Evolutionary conservation across 257 asterid genomes (phyloP), one percentile per base, ranked within the genome.

Genomic region (Nicotiana sylvestris): DNA sequence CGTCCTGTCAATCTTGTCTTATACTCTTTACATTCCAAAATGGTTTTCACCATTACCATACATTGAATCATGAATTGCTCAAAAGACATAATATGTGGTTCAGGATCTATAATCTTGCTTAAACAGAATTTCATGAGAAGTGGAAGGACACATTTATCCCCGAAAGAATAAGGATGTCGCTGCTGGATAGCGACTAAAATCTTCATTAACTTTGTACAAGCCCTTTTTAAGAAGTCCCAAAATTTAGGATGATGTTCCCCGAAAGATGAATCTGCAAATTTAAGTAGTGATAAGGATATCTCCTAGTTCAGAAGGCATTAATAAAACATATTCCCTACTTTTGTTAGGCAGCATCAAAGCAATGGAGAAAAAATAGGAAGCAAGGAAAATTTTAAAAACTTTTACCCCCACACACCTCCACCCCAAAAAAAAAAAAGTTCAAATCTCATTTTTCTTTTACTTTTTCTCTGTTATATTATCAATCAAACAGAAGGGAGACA

Each of bases 91-190:
- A 83, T 82, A 80, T 91, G 91, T 87, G 94, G 93, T 88, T 91
- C 97, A 18, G 98, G 98, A 82, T 93, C 96, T 65, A 90, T 89
- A 85, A 96, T 94, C 86, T 87, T 93, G 81, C 90, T 93, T 64
- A 94, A 83, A 90, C 98, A 96, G 83, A 91, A 96, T 81, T 96
- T 93, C 89, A 91, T 87, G 79, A 93, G 89, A 78, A 91, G 90
- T 84, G 92, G 92, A 81, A 93, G 90, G 81, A 94, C 96, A 87
- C 91, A 82, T 85, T 91, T 90, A 91, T 93, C 95, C 78, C 99
- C 99, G 87, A 96, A 96, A 67, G 99, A 90, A 86, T 94, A 96
- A 85, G 99, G 99, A 86, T 96, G 99, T 62, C 95, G 89, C 79
- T 82, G 87, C 88, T 96, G 99, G 87, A 91, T 87, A 87, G 95